phyloP scores from a whole-genome alignment of 495 filamentous ascomycete genomes.

The Aspergillus kassunensis region DNA sequence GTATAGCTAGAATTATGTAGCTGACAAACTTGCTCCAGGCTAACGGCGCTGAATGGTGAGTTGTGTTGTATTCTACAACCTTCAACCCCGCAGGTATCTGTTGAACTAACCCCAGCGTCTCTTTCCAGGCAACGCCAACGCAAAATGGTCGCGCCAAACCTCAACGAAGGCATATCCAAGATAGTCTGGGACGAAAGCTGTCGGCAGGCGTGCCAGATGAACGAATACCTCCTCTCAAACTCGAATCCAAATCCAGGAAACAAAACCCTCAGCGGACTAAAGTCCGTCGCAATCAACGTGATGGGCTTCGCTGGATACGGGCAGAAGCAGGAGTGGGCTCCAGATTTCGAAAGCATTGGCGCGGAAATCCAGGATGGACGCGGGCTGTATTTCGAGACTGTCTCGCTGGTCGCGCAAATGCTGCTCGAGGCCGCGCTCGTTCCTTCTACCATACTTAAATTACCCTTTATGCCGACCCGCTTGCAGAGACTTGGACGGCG shows the following conservation, averaged over 20 bases:
- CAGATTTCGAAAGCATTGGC: conserved; percentile 8
- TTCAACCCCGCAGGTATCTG: too few species aligned
- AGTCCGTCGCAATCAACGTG: conserved; percentile 38
- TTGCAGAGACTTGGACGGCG: conserved; percentile 27
- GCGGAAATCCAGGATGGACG: conserved; percentile 4
- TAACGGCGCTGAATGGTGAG: conserved; percentile 25
- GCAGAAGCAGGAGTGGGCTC: conserved; percentile 27
- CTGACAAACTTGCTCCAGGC: conserved; percentile 2
- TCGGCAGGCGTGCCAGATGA: conserved; percentile 30
- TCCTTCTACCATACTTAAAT: conserved; percentile 21
- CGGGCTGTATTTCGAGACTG: conserved; percentile 33
- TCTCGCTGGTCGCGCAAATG: conserved; percentile 25
- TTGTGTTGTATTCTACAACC: too few species aligned
- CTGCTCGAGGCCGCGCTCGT: conserved; percentile 30
- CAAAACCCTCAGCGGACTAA: conserved; percentile 23
- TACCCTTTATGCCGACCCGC: conserved; percentile 27
- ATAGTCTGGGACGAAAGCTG: conserved; percentile 35
- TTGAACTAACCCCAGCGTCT: too few species aligned
- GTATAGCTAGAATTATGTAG: too few species aligned
- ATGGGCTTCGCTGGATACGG: conserved; percentile 36
- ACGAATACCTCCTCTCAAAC: conserved; percentile 17
- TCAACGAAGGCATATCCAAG: conserved; percentile 36
- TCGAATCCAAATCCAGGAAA: conserved; percentile 20
- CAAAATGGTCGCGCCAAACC: conserved; percentile 32
- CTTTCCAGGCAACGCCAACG: conserved; percentile 36